phyloP scores from a whole-genome alignment of 768 basidiomycete species.

The Pulveroboletus sp. region DNA sequence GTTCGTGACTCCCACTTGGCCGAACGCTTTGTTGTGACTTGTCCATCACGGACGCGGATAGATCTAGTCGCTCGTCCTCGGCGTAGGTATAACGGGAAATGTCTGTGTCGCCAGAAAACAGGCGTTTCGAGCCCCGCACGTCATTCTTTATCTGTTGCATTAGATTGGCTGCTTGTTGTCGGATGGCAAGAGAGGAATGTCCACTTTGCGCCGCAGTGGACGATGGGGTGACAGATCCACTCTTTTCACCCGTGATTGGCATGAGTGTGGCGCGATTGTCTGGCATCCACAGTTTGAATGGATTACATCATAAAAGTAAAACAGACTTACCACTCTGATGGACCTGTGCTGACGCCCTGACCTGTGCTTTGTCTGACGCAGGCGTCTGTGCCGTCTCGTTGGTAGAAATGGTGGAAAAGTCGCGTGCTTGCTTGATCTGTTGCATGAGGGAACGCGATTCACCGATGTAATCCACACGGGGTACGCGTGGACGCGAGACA shows the following conservation, averaged over 20 bases:
- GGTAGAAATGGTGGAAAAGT: constrained; percentile 75
- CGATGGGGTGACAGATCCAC: constrained; percentile 23
- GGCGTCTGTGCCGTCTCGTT: constrained; percentile 41
- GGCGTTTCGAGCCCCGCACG: constrained; percentile 63
- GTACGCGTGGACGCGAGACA: constrained; percentile 46
- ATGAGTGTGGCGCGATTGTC: constrained; percentile 9
- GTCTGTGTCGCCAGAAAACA: constrained; percentile 69
- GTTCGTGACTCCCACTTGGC: constrained; percentile 33
- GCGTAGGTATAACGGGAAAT: constrained; percentile 37
- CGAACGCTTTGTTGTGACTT: constrained; percentile 22
- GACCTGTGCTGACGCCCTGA: neutral
- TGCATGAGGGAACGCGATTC: constrained; percentile 79
- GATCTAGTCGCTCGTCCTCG: constrained; percentile 16
- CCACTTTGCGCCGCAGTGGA: constrained; percentile 33
- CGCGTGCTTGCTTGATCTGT: constrained; percentile 72
- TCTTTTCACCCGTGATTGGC: constrained; percentile 15
- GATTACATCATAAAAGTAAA: neutral
- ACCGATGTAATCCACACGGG: constrained; percentile 69
- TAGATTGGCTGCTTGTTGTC: constrained; percentile 71
- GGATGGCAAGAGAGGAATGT: constrained; percentile 66
- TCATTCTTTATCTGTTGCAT: constrained; percentile 87
- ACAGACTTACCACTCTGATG: constrained; percentile 15
- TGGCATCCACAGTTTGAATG: constrained; percentile 8
- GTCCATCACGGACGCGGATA: constrained; percentile 9
- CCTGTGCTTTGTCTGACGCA: constrained; percentile 9